Conservation (phyloP, 768 basidiomycete genomes). For the Suillus tomentosus region DNA sequence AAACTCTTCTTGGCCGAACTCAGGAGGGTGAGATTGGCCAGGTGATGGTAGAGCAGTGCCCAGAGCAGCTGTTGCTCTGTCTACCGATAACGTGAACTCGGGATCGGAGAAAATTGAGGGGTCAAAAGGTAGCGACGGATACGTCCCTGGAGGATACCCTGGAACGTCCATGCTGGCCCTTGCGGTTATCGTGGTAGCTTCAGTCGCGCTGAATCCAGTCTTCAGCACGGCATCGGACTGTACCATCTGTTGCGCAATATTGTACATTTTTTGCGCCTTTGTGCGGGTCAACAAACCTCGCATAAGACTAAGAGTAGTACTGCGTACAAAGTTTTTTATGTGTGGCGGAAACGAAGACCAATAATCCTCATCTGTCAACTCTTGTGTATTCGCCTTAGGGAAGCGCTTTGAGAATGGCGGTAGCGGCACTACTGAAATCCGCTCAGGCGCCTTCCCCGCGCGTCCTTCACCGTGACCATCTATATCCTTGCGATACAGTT, state of each 20-base stretch:
- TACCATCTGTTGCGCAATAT: slow-evolving; percentile 68
- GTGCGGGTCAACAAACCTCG: slow-evolving; percentile 35
- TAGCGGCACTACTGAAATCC: slow-evolving; percentile 20
- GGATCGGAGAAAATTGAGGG: slow-evolving; percentile 57
- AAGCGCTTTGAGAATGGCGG: slow-evolving; percentile 18
- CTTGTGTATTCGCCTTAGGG: slow-evolving; percentile 24
- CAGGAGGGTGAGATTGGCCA: slow-evolving; percentile 35
- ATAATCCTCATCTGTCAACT: slow-evolving; percentile 58
- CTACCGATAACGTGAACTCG: slow-evolving; percentile 51
- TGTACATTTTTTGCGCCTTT: slow-evolving; percentile 65
- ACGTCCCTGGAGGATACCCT: slow-evolving; percentile 44
- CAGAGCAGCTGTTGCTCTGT: slow-evolving; percentile 45
- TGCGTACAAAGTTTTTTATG: slow-evolving; percentile 66
- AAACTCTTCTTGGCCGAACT: slow-evolving; percentile 38
- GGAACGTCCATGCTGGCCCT: slow-evolving; percentile 27
- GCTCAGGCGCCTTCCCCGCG: slow-evolving; percentile 27
- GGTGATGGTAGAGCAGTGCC: slow-evolving; percentile 31
- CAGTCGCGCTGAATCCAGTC: slow-evolving; percentile 35
- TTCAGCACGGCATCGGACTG: slow-evolving; percentile 43
- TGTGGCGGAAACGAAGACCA: slow-evolving; percentile 71
- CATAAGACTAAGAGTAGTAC: slow-evolving; percentile 28
- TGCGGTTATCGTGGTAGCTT: slow-evolving; percentile 28
- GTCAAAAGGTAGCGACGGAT: slow-evolving; percentile 49
- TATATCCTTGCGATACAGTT: slow-evolving; percentile 53
- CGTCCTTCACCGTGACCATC: slow-evolving; percentile 28